A percentile compares a stretch with the other conserved stretches of the same genome.
Evolutionary conservation across 129 eudicot species (phyloP).

Genomic region (Pseudognaphalium luteoalbum): DNA sequence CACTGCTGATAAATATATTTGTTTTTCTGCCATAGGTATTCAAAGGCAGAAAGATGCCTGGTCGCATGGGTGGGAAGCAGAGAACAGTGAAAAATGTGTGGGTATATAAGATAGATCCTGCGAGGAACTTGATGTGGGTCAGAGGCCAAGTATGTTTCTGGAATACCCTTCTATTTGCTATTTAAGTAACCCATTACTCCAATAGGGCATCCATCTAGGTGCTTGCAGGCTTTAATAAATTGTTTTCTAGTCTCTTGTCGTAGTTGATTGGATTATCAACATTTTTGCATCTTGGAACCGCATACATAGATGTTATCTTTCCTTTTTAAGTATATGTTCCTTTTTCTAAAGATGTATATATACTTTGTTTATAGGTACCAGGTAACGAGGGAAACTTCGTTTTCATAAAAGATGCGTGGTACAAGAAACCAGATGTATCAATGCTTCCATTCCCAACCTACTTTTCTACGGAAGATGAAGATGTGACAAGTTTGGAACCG

Average conservation of each 20-base stretch:
- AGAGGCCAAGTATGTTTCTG: constrained; percentile 79
- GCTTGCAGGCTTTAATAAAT: too few relatives aligned
- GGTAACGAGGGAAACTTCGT: constrained; percentile 89
- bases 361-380: constrained; percentile 59
- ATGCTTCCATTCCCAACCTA: constrained; percentile 87
- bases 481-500: constrained; percentile 51
- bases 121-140: constrained; percentile 93
- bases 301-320: background rate
- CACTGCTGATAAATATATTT: background rate
- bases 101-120: constrained; percentile 94
- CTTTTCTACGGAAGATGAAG: constrained; percentile 78
- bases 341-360: background rate
- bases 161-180: constrained; percentile 3
- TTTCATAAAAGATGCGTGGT: constrained; percentile 81
- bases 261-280: too few relatives aligned
- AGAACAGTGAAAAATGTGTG: constrained; percentile 93
- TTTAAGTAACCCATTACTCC: too few relatives aligned
- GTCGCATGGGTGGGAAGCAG: constrained; percentile 93
- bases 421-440: constrained; percentile 76
- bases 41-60: constrained; percentile 95
- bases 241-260: too few relatives aligned
- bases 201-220: too few relatives aligned
- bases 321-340: background rate
- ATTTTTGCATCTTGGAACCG: background rate
- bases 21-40: constrained; percentile 56